phyloP scores from a whole-genome alignment of 2,329 filamentous ascomycete genomes.

The Balansia obtecta region DNA sequence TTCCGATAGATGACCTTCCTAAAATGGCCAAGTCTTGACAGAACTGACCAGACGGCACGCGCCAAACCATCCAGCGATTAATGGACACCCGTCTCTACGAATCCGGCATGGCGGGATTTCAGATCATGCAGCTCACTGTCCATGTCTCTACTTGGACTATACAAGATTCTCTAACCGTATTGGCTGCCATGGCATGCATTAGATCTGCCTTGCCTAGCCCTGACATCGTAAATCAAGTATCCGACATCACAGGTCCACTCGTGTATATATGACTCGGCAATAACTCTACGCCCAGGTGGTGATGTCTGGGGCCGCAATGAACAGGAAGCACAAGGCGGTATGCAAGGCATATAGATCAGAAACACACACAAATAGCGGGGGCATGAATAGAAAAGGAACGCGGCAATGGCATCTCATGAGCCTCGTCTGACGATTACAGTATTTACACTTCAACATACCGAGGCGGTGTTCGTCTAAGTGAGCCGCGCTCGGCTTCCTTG shows the following conservation, averaged over 20 bases:
- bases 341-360: neutral
- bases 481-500: neutral
- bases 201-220: too few relatives aligned
- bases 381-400: neutral
- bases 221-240: too few relatives aligned
- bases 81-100: conserved; percentile 14
- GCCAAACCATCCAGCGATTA: conserved; percentile 10
- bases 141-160: too few relatives aligned
- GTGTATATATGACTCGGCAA: too few relatives aligned
- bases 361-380: neutral
- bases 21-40: neutral
- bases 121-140: too few relatives aligned
- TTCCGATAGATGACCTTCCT: neutral
- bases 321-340: neutral
- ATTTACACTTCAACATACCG: neutral
- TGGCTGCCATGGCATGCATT: too few relatives aligned
- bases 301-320: too few relatives aligned
- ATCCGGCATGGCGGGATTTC: too few relatives aligned
- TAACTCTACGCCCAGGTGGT: too few relatives aligned
- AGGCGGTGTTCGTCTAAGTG: neutral
- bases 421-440: neutral
- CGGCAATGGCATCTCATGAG: neutral
- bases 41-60: neutral
- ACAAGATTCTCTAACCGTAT: too few relatives aligned
- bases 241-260: too few relatives aligned